These are phyloP conservation scores for Peronospora belbahrii DNA, from an alignment of 352 stramenopile species.

Conservation along the genomic window DNA sequence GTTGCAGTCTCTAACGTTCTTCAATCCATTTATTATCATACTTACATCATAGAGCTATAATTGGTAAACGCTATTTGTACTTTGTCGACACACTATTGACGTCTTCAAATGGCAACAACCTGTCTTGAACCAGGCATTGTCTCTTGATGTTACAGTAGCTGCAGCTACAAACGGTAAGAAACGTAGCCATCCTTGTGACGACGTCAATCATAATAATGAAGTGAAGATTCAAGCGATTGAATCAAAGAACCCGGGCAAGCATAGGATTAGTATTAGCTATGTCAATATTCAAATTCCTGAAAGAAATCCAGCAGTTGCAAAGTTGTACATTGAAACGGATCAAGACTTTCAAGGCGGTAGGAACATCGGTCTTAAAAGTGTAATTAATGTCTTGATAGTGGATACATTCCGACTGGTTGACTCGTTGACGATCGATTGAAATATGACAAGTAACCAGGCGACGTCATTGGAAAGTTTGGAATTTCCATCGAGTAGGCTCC, in stretches of 20 bases:
- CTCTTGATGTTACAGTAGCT: conserved; percentile 15
- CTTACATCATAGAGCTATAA: too few relatives aligned
- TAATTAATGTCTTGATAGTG: conserved; percentile 8
- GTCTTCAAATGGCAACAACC: conserved; percentile 7
- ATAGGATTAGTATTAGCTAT: conserved; percentile 25
- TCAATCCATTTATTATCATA: background rate
- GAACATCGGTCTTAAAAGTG: conserved; percentile 34
- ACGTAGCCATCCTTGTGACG: conserved; percentile 22
- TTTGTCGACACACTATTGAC: background rate
- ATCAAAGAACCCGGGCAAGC: conserved; percentile 20
- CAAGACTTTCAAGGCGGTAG: conserved; percentile 24
- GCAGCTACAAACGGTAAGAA: conserved; percentile 13
- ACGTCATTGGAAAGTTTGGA: conserved; percentile 20
- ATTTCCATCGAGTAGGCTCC: conserved; percentile 18
- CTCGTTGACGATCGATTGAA: background rate
- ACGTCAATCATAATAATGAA: conserved; percentile 20
- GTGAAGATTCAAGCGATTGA: conserved; percentile 13
- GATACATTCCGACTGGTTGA: conserved; percentile 12
- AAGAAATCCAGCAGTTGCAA: conserved; percentile 24
- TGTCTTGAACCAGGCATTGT: conserved; percentile 21
- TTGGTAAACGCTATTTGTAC: too few relatives aligned
- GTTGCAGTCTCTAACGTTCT: conserved; percentile 14
- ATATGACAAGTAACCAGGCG: conserved; percentile 26
- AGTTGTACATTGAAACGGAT: conserved; percentile 22
- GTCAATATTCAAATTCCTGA: conserved; percentile 21